A percentile compares a stretch with the other conserved stretches of the same genome.
Conservation (phyloP, 306 rosid genomes). For the Sesbania bispinosa region DNA sequence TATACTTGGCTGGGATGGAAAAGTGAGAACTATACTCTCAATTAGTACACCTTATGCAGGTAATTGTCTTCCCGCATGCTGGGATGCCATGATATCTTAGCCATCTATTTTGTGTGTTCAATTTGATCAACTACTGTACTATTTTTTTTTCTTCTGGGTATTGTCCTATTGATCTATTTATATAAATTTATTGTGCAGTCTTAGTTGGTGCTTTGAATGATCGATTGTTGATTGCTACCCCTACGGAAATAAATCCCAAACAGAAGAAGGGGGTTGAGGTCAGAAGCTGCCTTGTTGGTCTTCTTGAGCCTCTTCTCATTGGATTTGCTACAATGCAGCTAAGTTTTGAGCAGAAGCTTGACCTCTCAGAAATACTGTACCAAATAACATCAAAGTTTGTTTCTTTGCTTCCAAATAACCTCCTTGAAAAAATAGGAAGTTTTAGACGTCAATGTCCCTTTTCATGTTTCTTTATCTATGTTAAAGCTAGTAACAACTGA, state of each 20-base stretch:
- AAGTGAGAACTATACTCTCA: slow-evolving; percentile 87
- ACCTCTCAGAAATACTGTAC: slow-evolving; percentile 89
- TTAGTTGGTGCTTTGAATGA: slow-evolving; percentile 91
- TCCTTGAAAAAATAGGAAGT: slow-evolving; percentile 15
- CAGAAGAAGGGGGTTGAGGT: slow-evolving; percentile 83
- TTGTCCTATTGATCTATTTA: slow-evolving; percentile 30
- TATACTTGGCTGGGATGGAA: slow-evolving; percentile 98
- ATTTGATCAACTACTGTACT: neutral
- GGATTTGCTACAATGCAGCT: slow-evolving; percentile 98
- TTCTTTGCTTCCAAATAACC: slow-evolving; percentile 22
- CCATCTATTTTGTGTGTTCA: slow-evolving; percentile 14
- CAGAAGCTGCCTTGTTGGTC: slow-evolving; percentile 97
- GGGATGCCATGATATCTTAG: slow-evolving; percentile 17
- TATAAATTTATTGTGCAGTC: slow-evolving; percentile 52
- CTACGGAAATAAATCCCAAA: slow-evolving; percentile 82
- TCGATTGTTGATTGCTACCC: slow-evolving; percentile 77
- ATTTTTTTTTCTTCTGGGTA: neutral
- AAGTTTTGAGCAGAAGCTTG: slow-evolving; percentile 91
- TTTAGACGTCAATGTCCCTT: slow-evolving; percentile 10
- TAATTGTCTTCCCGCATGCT: slow-evolving; percentile 33
- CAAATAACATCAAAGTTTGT: slow-evolving; percentile 94
- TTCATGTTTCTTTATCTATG: slow-evolving; percentile 18
- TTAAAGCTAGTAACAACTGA: slow-evolving; percentile 28
- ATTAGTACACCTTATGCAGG: slow-evolving; percentile 81
- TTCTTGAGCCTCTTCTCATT: slow-evolving; percentile 96